Conservation (phyloP, 345 rosid species). For the Citropsis articulata region DNA sequence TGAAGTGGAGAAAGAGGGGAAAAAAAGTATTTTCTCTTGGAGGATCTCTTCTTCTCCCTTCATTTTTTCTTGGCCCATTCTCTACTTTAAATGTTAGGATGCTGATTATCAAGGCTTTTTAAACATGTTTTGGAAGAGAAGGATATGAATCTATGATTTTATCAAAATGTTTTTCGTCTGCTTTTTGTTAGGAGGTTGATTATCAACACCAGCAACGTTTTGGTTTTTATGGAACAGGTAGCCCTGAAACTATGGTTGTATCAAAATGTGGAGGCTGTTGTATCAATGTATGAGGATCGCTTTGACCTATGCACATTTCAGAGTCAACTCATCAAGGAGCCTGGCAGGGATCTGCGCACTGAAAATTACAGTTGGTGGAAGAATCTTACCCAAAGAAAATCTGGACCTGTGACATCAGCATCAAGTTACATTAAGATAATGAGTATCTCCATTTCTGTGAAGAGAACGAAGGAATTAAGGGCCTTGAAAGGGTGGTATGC, state of each 20-base stretch:
- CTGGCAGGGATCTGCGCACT: constrained; percentile 27
- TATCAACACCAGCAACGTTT: background rate
- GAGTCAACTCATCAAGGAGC: constrained; percentile 41
- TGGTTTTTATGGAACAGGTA: constrained; percentile 38
- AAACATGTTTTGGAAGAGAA: background rate
- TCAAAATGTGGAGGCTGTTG: constrained; percentile 83
- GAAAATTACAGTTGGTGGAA: constrained; percentile 65
- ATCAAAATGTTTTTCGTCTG: background rate
- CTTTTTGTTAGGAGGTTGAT: background rate
- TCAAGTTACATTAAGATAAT: constrained; percentile 43
- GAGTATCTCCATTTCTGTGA: constrained; percentile 60
- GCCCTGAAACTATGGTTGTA: constrained; percentile 87
- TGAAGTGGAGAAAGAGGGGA: background rate
- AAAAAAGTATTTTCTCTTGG: background rate
- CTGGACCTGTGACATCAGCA: constrained; percentile 33
- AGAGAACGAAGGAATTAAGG: constrained; percentile 81
- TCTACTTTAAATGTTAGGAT: background rate
- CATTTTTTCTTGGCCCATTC: background rate
- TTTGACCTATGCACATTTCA: constrained; percentile 75
- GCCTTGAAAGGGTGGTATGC: constrained; percentile 86
- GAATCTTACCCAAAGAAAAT: constrained; percentile 40
- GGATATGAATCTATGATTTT: background rate
- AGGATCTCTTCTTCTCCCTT: background rate
- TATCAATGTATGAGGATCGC: constrained; percentile 88
- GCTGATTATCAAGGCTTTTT: background rate